Evolutionary conservation across 164 flowering plant species (phyloP).

Genomic region (Platanus orientalis): DNA sequence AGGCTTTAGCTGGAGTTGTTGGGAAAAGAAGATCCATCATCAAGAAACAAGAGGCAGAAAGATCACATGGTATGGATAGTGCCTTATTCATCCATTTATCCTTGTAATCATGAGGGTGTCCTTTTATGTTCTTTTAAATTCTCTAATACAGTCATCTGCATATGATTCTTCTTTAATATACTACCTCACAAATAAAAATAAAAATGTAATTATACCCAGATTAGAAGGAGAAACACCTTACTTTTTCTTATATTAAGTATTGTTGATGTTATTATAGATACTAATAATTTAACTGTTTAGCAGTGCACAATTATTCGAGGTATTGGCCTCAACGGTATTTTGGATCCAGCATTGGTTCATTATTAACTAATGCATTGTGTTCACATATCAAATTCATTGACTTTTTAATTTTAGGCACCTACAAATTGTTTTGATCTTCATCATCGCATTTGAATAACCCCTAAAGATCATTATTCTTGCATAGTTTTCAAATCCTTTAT

Average conservation of each 20-base stretch:
- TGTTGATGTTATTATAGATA: not conserved
- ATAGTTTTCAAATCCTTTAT: no score
- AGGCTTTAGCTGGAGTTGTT: conserved; percentile 17
- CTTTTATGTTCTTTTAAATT: conserved; percentile 1
- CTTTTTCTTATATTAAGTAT: no score
- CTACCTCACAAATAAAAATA: not conserved
- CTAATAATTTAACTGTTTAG: not conserved
- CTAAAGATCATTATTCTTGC: no score
- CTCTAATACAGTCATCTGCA: not conserved
- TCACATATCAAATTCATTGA: no score
- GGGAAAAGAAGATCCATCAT: conserved; percentile 19
- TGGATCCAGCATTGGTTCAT: not conserved
- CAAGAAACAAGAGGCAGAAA: conserved; percentile 19
- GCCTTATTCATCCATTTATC: conserved; percentile 15
- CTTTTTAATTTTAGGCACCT: no score
- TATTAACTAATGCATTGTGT: no score
- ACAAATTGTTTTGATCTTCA: no score
- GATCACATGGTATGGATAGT: conserved; percentile 23
- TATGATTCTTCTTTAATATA: not conserved
- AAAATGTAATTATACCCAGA: not conserved
- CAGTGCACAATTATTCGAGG: not conserved
- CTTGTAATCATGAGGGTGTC: conserved; percentile 19
- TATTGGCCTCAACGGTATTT: not conserved
- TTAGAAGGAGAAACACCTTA: no score
- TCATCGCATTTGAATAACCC: no score